phyloP scores from a whole-genome alignment of 148 eudicot genomes.

The Hydrangea macrophylla region DNA sequence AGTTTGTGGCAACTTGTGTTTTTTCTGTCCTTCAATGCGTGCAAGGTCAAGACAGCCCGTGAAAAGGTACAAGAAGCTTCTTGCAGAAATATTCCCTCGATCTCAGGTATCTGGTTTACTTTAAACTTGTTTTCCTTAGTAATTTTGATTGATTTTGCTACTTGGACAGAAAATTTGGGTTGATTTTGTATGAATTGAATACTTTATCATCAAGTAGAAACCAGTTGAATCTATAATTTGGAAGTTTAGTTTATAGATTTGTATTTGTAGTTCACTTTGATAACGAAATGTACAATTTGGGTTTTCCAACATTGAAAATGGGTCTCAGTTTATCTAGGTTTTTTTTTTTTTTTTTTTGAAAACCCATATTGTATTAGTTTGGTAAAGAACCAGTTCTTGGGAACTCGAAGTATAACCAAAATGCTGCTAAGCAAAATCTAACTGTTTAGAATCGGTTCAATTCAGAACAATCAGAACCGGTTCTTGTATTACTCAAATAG shows the following conservation, averaged over 20 bases:
- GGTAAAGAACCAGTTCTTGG: no score
- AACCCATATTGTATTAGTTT: no score
- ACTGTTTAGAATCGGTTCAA: no score
- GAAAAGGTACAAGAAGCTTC: constrained; percentile 81
- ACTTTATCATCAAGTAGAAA: not conserved
- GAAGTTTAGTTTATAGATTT: not conserved
- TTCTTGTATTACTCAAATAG: no score
- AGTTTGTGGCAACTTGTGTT: constrained; percentile 78
- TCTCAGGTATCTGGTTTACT: constrained; percentile 52
- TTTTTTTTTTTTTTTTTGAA: no score
- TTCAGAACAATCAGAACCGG: no score
- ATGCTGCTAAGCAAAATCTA: no score
- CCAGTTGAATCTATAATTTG: not conserved
- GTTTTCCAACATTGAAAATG: no score
- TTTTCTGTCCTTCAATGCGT: constrained; percentile 76
- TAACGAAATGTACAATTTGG: no score
- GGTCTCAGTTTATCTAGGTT: no score
- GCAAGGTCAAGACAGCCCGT: constrained; percentile 94
- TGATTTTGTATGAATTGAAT: not conserved
- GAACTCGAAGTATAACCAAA: no score
- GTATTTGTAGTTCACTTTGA: not conserved
- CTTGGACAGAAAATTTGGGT: not conserved
- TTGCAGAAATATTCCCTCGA: constrained; percentile 72
- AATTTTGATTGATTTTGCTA: not conserved
- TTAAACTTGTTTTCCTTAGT: not conserved